phyloP scores from a whole-genome alignment of 2,329 filamentous ascomycete species.

The Penicillium sp. region DNA sequence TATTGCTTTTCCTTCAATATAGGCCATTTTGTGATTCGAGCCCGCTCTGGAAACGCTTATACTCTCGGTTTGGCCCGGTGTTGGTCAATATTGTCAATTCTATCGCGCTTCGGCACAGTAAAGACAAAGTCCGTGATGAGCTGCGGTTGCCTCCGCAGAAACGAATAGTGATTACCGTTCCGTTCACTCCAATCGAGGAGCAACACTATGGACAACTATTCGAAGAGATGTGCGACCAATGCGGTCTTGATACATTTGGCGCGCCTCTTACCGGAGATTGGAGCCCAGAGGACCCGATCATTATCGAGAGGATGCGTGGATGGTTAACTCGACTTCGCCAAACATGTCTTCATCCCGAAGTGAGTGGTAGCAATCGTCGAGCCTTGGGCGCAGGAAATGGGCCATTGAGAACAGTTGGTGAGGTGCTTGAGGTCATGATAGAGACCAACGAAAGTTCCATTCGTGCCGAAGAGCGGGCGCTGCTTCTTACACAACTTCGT shows the following conservation, averaged over 20 bases:
- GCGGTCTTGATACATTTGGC: constrained; percentile 60
- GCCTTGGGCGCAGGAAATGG: constrained; percentile 58
- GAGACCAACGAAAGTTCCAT: constrained; percentile 69
- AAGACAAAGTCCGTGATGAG: constrained; percentile 71
- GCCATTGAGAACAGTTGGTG: constrained; percentile 71
- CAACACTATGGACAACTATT: constrained; percentile 78
- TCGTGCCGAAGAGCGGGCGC: constrained; percentile 61
- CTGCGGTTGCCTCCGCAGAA: constrained; percentile 75
- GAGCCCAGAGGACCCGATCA: constrained; percentile 53
- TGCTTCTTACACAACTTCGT: constrained; percentile 58
- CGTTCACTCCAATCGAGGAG: constrained; percentile 85
- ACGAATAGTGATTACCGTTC: constrained; percentile 78
- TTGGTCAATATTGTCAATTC: constrained; percentile 65
- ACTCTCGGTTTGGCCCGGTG: constrained; percentile 53
- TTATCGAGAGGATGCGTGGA: constrained; percentile 66
- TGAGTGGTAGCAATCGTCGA: constrained; percentile 61
- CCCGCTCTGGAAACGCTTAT: constrained; percentile 63
- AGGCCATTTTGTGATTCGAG: constrained; percentile 65
- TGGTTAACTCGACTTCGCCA: constrained; percentile 76
- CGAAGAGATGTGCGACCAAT: constrained; percentile 65
- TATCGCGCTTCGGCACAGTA: constrained; percentile 79
- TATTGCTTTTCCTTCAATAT: constrained; percentile 74
- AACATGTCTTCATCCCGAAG: constrained; percentile 78
- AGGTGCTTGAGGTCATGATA: constrained; percentile 88
- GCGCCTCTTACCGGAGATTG: constrained; percentile 57